Percentiles rank a stretch among this genome's conserved stretches.
Evolutionary conservation across 352 stramenopile species (phyloP).

Genomic region (Elongisporangium anandrum): DNA sequence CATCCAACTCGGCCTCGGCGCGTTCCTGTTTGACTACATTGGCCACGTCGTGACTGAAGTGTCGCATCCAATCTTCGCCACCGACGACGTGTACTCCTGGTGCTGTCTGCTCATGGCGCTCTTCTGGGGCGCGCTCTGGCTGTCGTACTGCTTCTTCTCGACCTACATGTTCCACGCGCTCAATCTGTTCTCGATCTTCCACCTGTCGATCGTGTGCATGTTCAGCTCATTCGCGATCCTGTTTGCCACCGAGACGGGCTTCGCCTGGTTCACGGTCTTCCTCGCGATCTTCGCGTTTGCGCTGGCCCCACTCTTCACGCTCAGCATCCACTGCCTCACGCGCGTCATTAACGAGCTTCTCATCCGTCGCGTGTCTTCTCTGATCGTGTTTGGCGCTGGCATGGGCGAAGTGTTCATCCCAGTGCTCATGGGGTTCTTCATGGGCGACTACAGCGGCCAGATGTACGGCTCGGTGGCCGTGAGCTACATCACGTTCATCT

Average conservation of each 20-base stretch:
- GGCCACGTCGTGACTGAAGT: constrained; percentile 40
- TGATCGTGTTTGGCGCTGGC: constrained; percentile 82
- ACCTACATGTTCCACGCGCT: constrained; percentile 74
- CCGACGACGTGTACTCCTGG: constrained; percentile 35
- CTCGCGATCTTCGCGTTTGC: constrained; percentile 60
- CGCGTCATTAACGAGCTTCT: constrained; percentile 78
- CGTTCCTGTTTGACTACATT: constrained; percentile 81
- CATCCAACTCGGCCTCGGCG: constrained; percentile 68
- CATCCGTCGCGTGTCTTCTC: constrained; percentile 70
- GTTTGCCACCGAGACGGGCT: constrained; percentile 49
- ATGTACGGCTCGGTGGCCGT: constrained; percentile 67
- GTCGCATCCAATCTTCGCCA: constrained; percentile 11
- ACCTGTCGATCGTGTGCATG: constrained; percentile 59
- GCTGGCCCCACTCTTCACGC: constrained; percentile 74
- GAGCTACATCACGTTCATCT: constrained; percentile 77
- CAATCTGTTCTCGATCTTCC: constrained; percentile 75
- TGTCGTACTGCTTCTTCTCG: constrained; percentile 75
- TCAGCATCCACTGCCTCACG: constrained; percentile 81
- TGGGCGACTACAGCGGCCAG: constrained; percentile 75
- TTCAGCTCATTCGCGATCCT: constrained; percentile 64
- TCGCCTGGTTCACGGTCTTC: constrained; percentile 46
- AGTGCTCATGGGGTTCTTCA: constrained; percentile 86
- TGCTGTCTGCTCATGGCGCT: constrained; percentile 64
- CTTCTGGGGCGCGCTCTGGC: constrained; percentile 66
- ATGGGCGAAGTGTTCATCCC: constrained; percentile 83